These are phyloP conservation scores for Ramalina intermedia DNA, from an alignment of 495 filamentous ascomycete genomes.

Conservation along the genomic window DNA sequence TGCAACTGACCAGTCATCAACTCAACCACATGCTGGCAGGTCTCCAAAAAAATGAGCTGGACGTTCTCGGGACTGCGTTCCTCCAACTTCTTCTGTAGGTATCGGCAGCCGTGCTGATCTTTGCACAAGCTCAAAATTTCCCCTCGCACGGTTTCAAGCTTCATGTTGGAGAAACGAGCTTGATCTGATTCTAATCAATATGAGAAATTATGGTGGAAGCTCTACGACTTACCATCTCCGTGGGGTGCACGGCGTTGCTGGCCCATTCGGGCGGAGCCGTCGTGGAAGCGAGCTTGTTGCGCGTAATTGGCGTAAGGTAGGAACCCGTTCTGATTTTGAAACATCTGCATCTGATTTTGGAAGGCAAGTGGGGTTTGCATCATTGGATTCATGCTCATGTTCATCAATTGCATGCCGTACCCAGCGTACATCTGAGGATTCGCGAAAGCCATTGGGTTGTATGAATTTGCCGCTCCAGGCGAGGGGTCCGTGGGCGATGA, in stretches of 20 bases:
- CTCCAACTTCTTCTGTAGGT: conserved; percentile 92
- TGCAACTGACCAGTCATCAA: conserved; percentile 63
- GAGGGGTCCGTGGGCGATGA: conserved; percentile 21
- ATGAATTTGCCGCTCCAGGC: conserved; percentile 19
- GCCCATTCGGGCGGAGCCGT: conserved; percentile 57
- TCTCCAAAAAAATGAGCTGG: conserved; percentile 85
- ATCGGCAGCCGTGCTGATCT: conserved; percentile 93
- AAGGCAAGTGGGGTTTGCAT: conserved; percentile 30
- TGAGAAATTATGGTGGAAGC: not conserved
- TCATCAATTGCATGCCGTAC: conserved; percentile 42
- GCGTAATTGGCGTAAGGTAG: conserved; percentile 30
- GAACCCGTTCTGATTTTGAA: conserved; percentile 35
- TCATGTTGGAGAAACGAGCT: conserved; percentile 56
- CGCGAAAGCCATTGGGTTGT: conserved; percentile 22
- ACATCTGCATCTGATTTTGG: conserved; percentile 23
- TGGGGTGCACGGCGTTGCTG: conserved; percentile 52
- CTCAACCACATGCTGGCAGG: conserved; percentile 80
- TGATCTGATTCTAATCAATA: conserved; percentile 7
- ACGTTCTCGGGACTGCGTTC: conserved; percentile 70
- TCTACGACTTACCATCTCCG: conserved; percentile 34
- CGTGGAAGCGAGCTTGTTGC: conserved; percentile 33
- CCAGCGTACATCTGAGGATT: conserved; percentile 29
- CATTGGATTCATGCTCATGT: conserved; percentile 44
- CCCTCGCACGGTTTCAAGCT: conserved; percentile 63
- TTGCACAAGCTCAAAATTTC: conserved; percentile 83